phyloP scores from a whole-genome alignment of 2,329 filamentous ascomycete genomes.

The Monilinia fructigena region DNA sequence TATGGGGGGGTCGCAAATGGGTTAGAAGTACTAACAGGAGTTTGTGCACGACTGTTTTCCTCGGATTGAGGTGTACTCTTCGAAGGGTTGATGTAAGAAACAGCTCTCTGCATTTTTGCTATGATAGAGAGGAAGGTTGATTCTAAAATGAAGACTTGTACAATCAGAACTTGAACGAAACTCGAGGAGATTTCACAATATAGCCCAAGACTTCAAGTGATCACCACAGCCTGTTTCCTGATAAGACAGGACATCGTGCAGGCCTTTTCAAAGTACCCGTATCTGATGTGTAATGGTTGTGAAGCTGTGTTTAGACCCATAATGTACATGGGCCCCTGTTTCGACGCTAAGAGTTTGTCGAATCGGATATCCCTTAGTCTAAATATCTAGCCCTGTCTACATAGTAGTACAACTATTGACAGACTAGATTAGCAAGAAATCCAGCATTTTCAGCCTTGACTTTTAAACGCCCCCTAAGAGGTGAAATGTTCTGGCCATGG shows the following conservation, averaged over 20 bases:
- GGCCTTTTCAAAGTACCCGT: slow-evolving; percentile 3
- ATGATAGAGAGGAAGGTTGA: slow-evolving; percentile 5
- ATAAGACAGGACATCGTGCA: slow-evolving; percentile 19
- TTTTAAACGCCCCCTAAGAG: not conserved
- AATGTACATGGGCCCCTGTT: slow-evolving; percentile 17
- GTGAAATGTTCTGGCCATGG: slow-evolving; percentile 4
- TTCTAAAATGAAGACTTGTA: slow-evolving; percentile 11
- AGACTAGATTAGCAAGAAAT: slow-evolving; percentile 2
- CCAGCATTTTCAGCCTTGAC: slow-evolving; percentile 18
- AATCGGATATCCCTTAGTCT: slow-evolving; percentile 11
- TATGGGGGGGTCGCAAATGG: slow-evolving; percentile 29
- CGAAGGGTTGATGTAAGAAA: slow-evolving; percentile 3
- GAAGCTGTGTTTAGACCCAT: slow-evolving; percentile 17
- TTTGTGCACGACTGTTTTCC: slow-evolving; percentile 21
- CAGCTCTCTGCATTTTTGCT: slow-evolving; percentile 19
- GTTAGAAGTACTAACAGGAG: slow-evolving; percentile 21
- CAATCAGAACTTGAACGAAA: slow-evolving; percentile 4
- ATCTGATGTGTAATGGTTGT: slow-evolving; percentile 6
- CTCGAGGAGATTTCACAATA: slow-evolving; percentile 21
- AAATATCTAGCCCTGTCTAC: slow-evolving; percentile 18
- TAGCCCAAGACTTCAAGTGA: slow-evolving; percentile 19
- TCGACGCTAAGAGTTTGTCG: slow-evolving; percentile 7
- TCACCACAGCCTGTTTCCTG: slow-evolving; percentile 16
- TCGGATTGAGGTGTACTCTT: slow-evolving; percentile 20
- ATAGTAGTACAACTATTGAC: slow-evolving; percentile 20